Evolutionary conservation across 1,139 yeast genomes (phyloP).

Genomic region (Candida sanyaensis): DNA sequence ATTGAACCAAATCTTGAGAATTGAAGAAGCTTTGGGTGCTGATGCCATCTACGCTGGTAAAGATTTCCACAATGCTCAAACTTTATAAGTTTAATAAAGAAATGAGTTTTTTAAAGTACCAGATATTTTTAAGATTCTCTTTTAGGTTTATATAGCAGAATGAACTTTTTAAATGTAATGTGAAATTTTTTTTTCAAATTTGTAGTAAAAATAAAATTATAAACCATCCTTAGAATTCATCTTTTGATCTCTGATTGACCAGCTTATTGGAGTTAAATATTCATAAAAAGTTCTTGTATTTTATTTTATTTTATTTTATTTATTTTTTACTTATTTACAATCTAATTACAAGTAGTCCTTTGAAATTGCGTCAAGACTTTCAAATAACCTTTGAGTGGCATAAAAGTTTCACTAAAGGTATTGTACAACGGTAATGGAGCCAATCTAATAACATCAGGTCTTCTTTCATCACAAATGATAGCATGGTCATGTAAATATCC

Average conservation of each 20-base stretch:
- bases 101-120: neutral
- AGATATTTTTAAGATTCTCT: neutral
- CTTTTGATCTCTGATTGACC: too few relatives aligned
- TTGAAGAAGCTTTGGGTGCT: conserved; percentile 96
- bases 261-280: too few relatives aligned
- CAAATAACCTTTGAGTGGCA: conserved; percentile 49
- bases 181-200: neutral
- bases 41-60: conserved; percentile 94
- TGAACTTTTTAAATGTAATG: neutral
- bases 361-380: conserved; percentile 26
- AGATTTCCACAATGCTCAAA: conserved; percentile 63
- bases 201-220: neutral
- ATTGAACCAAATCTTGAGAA: conserved; percentile 94
- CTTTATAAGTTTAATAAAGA: conserved; percentile 26
- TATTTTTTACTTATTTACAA: too few relatives aligned
- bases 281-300: too few relatives aligned
- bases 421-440: conserved; percentile 88
- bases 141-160: neutral
- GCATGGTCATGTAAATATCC: conserved; percentile 54
- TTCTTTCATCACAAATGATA: conserved; percentile 82
- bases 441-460: conserved; percentile 83
- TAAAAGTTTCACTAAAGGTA: conserved; percentile 62
- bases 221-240: too few relatives aligned
- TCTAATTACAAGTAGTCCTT: conserved; percentile 8
- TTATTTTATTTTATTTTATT: too few relatives aligned